Percentiles rank a stretch among this genome's conserved stretches.
Conservation (phyloP, 2,329 filamentous ascomycete genomes). For the Cylindrodendrum hubeiense region DNA sequence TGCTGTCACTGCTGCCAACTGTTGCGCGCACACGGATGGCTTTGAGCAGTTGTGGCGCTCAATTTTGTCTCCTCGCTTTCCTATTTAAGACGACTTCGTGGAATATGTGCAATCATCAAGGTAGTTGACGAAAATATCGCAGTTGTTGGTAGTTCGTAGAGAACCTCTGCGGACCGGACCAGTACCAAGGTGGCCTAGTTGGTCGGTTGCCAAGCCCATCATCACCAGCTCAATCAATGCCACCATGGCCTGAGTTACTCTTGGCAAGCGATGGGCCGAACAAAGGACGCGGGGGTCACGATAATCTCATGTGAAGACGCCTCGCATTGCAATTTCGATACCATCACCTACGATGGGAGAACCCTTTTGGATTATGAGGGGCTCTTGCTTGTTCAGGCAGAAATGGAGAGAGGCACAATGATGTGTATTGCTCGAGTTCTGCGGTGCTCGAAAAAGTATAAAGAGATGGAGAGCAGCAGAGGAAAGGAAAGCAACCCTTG, state of each 20-base stretch:
- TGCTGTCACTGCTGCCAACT: not conserved
- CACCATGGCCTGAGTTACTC: not conserved
- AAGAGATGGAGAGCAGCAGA: not conserved
- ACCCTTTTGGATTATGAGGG: not conserved
- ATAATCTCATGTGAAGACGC: not conserved
- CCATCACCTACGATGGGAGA: not conserved
- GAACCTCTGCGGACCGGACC: not conserved
- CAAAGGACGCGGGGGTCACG: not conserved
- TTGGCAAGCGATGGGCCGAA: not conserved
- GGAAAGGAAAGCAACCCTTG: not conserved
- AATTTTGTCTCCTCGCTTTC: not conserved
- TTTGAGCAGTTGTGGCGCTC: not conserved
- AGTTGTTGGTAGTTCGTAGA: not conserved
- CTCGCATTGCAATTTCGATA: not conserved
- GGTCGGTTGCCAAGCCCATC: not conserved
- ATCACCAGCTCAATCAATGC: not conserved
- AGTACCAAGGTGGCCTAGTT: not conserved
- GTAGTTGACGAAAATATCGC: not conserved
- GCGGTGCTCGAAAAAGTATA: not conserved
- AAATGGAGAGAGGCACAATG: not conserved
- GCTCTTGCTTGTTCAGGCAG: not conserved
- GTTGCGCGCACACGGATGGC: not conserved
- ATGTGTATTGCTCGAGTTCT: not conserved
- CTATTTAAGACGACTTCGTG: not conserved
- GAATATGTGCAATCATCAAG: not conserved